Conservation (phyloP, 495 filamentous ascomycete genomes). For the Bathelium albidoporum region DNA sequence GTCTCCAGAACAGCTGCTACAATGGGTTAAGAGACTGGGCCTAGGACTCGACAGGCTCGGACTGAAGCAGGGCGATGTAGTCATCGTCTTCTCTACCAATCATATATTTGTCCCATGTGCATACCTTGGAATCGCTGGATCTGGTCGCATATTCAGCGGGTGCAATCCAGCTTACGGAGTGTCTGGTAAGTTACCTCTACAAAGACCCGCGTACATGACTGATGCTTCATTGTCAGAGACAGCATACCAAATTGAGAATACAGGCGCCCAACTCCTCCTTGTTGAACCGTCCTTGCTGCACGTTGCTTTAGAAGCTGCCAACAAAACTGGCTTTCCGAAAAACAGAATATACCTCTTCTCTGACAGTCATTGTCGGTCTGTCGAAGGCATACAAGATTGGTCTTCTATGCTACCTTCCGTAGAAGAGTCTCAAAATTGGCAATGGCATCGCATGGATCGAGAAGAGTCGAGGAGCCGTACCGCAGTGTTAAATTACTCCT, state of each 20-base stretch:
- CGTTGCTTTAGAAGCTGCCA: slow-evolving; percentile 34
- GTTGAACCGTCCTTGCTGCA: slow-evolving; percentile 30
- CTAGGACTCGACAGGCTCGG: slow-evolving; percentile 33
- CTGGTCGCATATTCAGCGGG: slow-evolving; percentile 33
- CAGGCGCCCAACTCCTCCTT: slow-evolving; percentile 31
- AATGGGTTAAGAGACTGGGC: slow-evolving; percentile 36
- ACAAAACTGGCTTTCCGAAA: slow-evolving; percentile 29
- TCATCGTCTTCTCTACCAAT: slow-evolving; percentile 38
- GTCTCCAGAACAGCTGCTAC: slow-evolving; percentile 30
- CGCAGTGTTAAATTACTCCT: slow-evolving; percentile 40
- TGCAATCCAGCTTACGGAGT: slow-evolving; percentile 30
- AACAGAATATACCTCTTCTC: slow-evolving; percentile 44
- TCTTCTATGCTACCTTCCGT: slow-evolving; percentile 35
- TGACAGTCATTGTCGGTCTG: slow-evolving; percentile 23
- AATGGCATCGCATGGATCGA: slow-evolving; percentile 35
- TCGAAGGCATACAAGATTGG: slow-evolving; percentile 40
- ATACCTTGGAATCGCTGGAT: slow-evolving; percentile 37
- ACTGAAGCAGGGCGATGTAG: slow-evolving; percentile 32
- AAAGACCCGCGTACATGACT: neutral
- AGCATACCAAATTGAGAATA: slow-evolving; percentile 31
- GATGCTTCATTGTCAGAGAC: slow-evolving; percentile 14
- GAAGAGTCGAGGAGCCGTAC: slow-evolving; percentile 28
- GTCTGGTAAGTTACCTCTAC: slow-evolving; percentile 14
- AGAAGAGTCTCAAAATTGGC: slow-evolving; percentile 37
- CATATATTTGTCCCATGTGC: slow-evolving; percentile 41